A percentile compares a stretch with the other conserved stretches of the same genome.
Evolutionary conservation across 108 stramenopile genomes (phyloP).

Genomic region (Nitzschia sp.): DNA sequence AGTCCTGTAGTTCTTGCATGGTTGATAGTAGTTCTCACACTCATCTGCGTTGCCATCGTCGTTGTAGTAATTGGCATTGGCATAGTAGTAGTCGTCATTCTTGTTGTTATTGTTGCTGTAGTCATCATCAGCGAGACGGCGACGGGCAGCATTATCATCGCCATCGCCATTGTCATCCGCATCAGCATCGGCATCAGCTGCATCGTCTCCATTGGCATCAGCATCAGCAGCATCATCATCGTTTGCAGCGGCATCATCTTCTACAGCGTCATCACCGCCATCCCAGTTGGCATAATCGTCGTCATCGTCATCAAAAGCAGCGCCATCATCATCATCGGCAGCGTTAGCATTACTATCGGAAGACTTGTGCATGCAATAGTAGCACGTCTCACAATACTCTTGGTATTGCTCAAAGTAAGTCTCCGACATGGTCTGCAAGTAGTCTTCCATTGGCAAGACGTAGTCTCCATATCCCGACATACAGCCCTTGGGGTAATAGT

Average conservation of each 20-base stretch:
- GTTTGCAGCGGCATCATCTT: conserved; percentile 8
- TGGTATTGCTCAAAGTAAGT: conserved; percentile 57
- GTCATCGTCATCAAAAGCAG: conserved; percentile 7
- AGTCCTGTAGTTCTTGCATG: conserved; percentile 36
- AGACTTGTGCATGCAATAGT: conserved; percentile 35
- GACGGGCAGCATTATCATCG: background rate
- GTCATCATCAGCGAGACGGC: background rate
- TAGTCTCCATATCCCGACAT: conserved; percentile 71
- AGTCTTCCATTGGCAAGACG: conserved; percentile 64
- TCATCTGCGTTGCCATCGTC: conserved; percentile 12
- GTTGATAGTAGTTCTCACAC: conserved; percentile 30
- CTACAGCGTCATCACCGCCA: conserved; percentile 5
- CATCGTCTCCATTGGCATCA: conserved; percentile 24
- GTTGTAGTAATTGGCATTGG: conserved; percentile 2
- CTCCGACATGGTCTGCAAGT: conserved; percentile 66
- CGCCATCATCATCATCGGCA: background rate
- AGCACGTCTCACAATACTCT: conserved; percentile 64
- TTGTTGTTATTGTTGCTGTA: conserved; percentile 3
- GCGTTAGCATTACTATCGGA: conserved; percentile 2
- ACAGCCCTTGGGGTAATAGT: conserved; percentile 67
- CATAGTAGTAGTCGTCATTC: conserved; percentile 11
- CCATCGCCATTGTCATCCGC: conserved; percentile 17
- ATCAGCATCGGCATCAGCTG: conserved; percentile 17
- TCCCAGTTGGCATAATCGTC: conserved; percentile 3
- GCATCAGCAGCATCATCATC: conserved; percentile 12